A percentile compares a stretch with the other conserved stretches of the same genome.
phyloP scores from a whole-genome alignment of 2,329 filamentous ascomycete species.

The Sporothrix inflata region DNA sequence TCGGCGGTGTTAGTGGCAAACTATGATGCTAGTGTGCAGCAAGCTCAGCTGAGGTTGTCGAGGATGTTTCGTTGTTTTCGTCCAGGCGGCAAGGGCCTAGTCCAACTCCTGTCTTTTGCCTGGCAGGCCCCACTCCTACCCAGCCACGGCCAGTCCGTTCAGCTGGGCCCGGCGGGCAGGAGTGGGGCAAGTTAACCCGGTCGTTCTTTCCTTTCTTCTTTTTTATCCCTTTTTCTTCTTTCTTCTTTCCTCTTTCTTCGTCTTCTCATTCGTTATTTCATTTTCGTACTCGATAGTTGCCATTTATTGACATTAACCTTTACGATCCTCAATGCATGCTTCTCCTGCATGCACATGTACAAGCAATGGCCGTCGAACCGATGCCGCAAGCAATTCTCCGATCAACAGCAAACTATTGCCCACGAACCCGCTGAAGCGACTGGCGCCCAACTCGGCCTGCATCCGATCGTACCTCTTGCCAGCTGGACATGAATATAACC shows the following conservation, averaged over 20 bases:
- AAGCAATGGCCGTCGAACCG: background rate
- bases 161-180: constrained; percentile 24
- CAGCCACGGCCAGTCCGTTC: constrained; percentile 16
- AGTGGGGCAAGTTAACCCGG: no score
- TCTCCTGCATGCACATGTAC: background rate
- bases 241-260: background rate
- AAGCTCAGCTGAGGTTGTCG: constrained; percentile 27
- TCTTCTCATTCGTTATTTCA: background rate
- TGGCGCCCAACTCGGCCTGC: background rate
- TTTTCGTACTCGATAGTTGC: no score
- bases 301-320: background rate
- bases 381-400: background rate
- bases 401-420: background rate
- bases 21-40: constrained; percentile 26
- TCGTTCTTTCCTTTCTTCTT: no score
- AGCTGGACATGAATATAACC: background rate
- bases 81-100: background rate
- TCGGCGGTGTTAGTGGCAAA: constrained; percentile 20
- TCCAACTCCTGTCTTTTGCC: background rate
- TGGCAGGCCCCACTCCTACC: background rate
- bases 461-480: background rate
- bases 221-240: background rate
- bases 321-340: background rate
- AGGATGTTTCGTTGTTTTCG: background rate
- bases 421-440: background rate